Evolutionary conservation across 768 basidiomycete species (phyloP), one percentile per base, ranked within the genome.

Genomic region (Suillus subluteus): DNA sequence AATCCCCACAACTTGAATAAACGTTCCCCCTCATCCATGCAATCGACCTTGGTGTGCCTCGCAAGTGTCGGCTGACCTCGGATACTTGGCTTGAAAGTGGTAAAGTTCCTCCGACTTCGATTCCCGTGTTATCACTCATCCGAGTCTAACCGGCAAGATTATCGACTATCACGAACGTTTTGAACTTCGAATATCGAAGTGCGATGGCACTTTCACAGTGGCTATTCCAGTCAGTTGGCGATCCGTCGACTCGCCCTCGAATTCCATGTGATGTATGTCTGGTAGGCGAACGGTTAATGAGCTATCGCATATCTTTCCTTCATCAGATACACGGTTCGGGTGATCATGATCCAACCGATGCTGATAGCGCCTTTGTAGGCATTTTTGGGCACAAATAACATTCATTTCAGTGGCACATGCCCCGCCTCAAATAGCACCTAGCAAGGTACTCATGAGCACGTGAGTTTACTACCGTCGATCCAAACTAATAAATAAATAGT

Each of bases 111-210:
- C 15, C 8, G 23, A 59, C 58, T 40, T 59, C 23, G 58, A 18
- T 56, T 56, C 55, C 55, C 55, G 32, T 18, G 55, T 56, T 56
- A 56, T 56, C 55, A 35, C 32, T 56, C 32, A 35, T 35, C 35
- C 35, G 35, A 35, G 11, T 26, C 58, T 37, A 40, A 15, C 16
- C 38, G 58, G 58, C 38, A 41, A 59, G 58, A 26, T 16, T 26
- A 11, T 41, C 23, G 58, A n/a, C 23, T 26, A 26, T 41, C 38
- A 18, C 38, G 9, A 30, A 16, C 23, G n/a, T 38, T 40, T 18
- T 40, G 23, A 38, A 23, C 15, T 41, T 30, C 38, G 23, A 40
- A 9, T 11, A 30, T 30, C 26, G 58, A 21, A 30, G 40, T 43
- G 23, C 38, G 16, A 26, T 7, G 37, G 4, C n/a, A 7, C 12